A percentile compares a stretch with the other conserved stretches of the same genome.
Conservation (phyloP, 2,329 filamentous ascomycete genomes). For the Colletotrichum sp. region DNA sequence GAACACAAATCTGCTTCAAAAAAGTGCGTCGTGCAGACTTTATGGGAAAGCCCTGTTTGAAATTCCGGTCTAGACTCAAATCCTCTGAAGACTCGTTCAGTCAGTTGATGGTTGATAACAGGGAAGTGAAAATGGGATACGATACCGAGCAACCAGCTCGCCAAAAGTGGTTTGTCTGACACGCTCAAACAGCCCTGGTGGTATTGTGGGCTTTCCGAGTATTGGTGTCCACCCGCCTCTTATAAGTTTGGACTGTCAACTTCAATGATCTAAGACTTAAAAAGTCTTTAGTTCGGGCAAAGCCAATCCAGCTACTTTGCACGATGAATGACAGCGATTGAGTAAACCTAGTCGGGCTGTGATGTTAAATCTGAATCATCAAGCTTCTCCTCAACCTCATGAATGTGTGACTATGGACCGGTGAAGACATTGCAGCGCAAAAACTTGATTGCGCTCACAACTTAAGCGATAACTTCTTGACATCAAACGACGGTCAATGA, state of each 20-base stretch:
- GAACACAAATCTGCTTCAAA: neutral
- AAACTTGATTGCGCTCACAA: neutral
- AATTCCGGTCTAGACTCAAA: neutral
- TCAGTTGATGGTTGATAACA: neutral
- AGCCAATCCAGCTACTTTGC: neutral
- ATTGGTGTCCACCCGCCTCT: neutral
- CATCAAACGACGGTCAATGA: neutral
- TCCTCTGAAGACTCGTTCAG: neutral
- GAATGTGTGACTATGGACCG: fast-evolving
- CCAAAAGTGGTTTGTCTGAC: too few relatives aligned
- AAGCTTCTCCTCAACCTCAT: neutral
- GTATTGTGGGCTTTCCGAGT: too few relatives aligned
- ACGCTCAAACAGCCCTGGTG: too few relatives aligned
- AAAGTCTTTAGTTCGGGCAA: neutral
- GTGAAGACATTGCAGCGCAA: too few relatives aligned
- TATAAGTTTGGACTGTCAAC: neutral
- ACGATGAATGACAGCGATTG: neutral
- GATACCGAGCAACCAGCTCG: neutral
- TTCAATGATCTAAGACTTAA: neutral
- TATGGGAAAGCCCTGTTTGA: neutral
- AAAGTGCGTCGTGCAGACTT: neutral
- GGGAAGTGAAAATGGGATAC: too few relatives aligned
- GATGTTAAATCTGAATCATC: neutral
- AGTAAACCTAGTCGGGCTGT: neutral
- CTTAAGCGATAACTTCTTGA: neutral